Base-by-base conservation (phyloP, 75 land plant species). In the Pinus tabuliformis region DNA sequence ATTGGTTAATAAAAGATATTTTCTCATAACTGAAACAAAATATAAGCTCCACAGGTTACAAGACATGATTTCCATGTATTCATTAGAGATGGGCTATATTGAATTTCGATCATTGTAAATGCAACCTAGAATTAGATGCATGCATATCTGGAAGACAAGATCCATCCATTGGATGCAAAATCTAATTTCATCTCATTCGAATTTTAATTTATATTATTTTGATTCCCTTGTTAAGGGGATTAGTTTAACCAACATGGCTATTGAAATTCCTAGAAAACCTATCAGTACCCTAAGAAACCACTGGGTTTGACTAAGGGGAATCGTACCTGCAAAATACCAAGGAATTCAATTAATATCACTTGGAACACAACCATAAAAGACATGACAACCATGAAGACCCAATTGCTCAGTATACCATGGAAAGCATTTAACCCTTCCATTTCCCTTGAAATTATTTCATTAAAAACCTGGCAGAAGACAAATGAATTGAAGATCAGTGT, bases 391-490 rank as follows among this genome's bases (percentile, higher is more conserved):
- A 87, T 83, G 65, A 96, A 96, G 14, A 94, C 91, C 71, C 88
- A 77, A 78, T 94, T 96, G 59, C 91, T 78, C 62, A 91, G 65
- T 26, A 95, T 88, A 73, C 88, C 95, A 39, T 86, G 61, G 78
- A 96, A 90, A 39, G 91, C 97, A 68, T 96, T 77, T 26, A 94
- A 77, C 80, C 90, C 83, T 76, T 96, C 99, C 99, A 96, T 96
- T 54, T 96, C 95, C 58, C 97, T 82, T 8, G 93, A 97, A 77
- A 88, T 96, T 70, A 96, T 82, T 80, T 96, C 99, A 75, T 96
- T 96, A 74, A 96, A 96, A 5, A 94, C 80, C 97, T 96, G 90
- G 26, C 0, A 26, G 26, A 0, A 26, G 26, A 26, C 83, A 88
- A 21, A 65, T 26, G 26, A 26, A 26, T 26, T 26, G 26, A 26